Conservation (phyloP, 2,329 filamentous ascomycete species). For the Cytospora chrysosperma region DNA sequence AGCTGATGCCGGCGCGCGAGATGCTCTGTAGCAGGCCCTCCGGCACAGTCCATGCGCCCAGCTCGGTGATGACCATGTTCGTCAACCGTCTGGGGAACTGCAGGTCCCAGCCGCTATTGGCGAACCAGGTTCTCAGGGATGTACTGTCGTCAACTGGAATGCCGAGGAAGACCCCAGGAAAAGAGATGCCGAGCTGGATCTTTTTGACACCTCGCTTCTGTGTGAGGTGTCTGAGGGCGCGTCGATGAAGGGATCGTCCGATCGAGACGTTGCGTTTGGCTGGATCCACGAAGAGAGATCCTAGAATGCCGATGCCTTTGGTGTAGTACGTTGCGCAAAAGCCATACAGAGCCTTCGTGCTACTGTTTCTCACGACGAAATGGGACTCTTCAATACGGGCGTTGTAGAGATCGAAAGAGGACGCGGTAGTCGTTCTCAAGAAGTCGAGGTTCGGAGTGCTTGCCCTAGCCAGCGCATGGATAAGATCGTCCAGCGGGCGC, state of each 20-base stretch:
- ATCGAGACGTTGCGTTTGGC: conserved; percentile 83
- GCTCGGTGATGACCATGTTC: conserved; percentile 71
- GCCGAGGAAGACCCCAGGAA: conserved; percentile 84
- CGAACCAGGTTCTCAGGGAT: conserved; percentile 72
- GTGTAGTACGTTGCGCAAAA: conserved; percentile 89
- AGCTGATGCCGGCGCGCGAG: conserved; percentile 70
- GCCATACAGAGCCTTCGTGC: conserved; percentile 84
- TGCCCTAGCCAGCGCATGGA: conserved; percentile 67
- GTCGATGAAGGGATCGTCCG: conserved; percentile 82
- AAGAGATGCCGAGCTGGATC: conserved; percentile 76
- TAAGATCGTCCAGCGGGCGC: conserved; percentile 70
- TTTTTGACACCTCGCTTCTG: conserved; percentile 72
- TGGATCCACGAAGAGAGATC: conserved; percentile 87
- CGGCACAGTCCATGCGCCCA: conserved; percentile 72
- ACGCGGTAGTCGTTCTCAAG: conserved; percentile 66
- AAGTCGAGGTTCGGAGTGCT: conserved; percentile 67
- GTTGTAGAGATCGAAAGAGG: conserved; percentile 73
- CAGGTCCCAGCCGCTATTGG: conserved; percentile 84
- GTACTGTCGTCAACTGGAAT: conserved; percentile 61
- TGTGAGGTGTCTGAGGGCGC: conserved; percentile 72
- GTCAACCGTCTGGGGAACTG: conserved; percentile 55
- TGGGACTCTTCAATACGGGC: conserved; percentile 75
- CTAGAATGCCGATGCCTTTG: conserved; percentile 71
- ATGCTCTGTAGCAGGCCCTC: conserved; percentile 74
- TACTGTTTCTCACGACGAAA: conserved; percentile 92